Conservation (phyloP, 2,329 filamentous ascomycete species). For the Domatiomyces catenatus region DNA sequence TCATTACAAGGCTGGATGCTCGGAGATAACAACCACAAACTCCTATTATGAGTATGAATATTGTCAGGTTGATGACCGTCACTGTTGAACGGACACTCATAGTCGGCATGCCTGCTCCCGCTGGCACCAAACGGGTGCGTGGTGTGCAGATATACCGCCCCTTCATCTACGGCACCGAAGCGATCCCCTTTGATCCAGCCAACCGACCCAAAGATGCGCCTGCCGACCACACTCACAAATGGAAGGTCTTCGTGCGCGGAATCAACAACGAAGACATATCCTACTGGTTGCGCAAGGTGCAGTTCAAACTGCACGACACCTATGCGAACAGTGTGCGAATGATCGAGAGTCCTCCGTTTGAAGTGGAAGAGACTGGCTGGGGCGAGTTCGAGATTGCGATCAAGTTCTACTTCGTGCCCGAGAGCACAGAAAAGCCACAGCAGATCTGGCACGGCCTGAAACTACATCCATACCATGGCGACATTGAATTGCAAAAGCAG, state of each 20-base stretch:
- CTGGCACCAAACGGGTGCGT: conserved; percentile 39
- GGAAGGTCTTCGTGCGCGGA: conserved; percentile 86
- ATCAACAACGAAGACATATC: conserved; percentile 80
- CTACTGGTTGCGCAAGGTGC: conserved; percentile 91
- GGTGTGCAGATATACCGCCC: conserved; percentile 33
- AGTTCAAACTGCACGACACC: conserved; percentile 96
- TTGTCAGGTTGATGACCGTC: neutral
- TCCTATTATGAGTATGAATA: neutral
- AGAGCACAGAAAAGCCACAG: conserved; percentile 82
- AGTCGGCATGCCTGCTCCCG: conserved; percentile 35
- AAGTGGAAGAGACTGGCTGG: conserved; percentile 87
- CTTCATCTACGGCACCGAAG: conserved; percentile 61
- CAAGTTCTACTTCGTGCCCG: conserved; percentile 80
- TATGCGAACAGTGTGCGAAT: conserved; percentile 83
- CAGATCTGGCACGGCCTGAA: conserved; percentile 89
- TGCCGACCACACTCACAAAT: conserved; percentile 87
- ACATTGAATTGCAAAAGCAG: conserved; percentile 59
- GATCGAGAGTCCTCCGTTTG: conserved; percentile 65
- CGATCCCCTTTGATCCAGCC: conserved; percentile 60
- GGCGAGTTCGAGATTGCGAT: conserved; percentile 96
- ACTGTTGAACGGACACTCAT: neutral
- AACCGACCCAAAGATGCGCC: conserved; percentile 62
- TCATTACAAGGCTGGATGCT: no score
- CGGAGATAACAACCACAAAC: neutral
- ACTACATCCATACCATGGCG: conserved; percentile 70